Evolutionary conservation across 768 basidiomycete species (phyloP), one percentile per base, ranked within the genome.

Genomic region (Lentinula aciculospora): DNA sequence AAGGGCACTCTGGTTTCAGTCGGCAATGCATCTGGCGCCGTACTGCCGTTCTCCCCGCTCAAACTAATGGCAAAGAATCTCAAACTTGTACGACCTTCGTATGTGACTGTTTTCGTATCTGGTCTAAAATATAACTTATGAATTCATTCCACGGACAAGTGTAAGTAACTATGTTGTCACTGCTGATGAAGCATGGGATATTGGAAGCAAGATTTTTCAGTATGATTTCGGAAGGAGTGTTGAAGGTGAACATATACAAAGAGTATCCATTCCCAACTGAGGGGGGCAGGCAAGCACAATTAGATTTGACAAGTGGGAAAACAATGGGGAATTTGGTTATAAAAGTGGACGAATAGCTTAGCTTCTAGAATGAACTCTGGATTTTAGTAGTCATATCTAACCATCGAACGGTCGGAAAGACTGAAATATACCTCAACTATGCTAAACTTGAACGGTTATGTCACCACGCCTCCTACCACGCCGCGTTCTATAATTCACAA

Each of bases 1-100:
- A 97, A 95, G 69, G 94, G 92, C 2, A 96, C 94, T 0, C 79
- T 97, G 34, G 90, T 96, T 10, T 87, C 85, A 5, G 82, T 94
- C 54, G 96, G 97, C 0, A 98, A 97, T 64, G 92, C 96, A 0
- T 95, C 92, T 3, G 94, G 94, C 1, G 70, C 86, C 10, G 88
- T 91, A 2, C 81, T 82, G 27, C 86, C 90, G 0, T 86, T 97
- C 68, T 72, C 86, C 2, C 80, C 88, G 0, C 72, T 90, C 50
- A 87, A 82, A 63, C 82, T 98, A 13, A 73, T 76, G 0, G 79
- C 85, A 60, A 98, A 94, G 76, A 94, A 96, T 63, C 66, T 95
- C 63, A 90, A 85, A 63, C 72, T 92, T 10, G 62, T 84, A 45
- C 83, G 89, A 29, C 91, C 91, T 25, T 81, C 77, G 90, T 92